Conservation (phyloP, 2,329 filamentous ascomycete genomes). For the Clonostachys sp. region DNA sequence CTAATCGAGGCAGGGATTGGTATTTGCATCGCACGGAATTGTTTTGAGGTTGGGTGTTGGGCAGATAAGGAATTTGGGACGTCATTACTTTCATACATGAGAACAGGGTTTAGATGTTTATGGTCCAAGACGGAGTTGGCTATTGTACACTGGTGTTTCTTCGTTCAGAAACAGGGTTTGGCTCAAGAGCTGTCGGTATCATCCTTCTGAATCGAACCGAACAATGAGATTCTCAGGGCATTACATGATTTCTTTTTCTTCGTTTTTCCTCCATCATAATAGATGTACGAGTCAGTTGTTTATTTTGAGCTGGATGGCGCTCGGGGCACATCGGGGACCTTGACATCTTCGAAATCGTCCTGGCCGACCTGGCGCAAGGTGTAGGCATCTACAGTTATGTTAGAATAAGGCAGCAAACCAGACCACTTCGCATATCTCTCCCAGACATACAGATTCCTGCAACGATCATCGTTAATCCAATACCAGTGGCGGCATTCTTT, state of each 20-base stretch:
- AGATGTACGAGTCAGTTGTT: neutral
- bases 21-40: no score
- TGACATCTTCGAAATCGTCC: conserved; percentile 94
- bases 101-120: no score
- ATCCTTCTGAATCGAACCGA: no score
- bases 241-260: no score
- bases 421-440: neutral
- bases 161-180: neutral
- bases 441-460: conserved; percentile 69
- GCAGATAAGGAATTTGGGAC: no score
- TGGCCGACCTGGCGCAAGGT: conserved; percentile 83
- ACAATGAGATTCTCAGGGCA: no score
- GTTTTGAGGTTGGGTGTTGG: no score
- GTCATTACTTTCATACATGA: no score
- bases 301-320: conserved; percentile 34
- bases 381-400: conserved; percentile 41
- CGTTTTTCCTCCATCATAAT: no score
- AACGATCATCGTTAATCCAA: conserved; percentile 71
- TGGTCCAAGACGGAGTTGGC: neutral
- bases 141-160: conserved; percentile 3
- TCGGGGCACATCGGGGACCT: conserved; percentile 71
- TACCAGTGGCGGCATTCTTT: conserved; percentile 80
- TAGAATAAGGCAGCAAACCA: neutral
- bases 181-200: no score
- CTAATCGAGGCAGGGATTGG: no score